A percentile compares a stretch with the other conserved stretches of the same genome.
phyloP scores from a whole-genome alignment of 441 rosid species.

The Bocquillonia castaneifolia region DNA sequence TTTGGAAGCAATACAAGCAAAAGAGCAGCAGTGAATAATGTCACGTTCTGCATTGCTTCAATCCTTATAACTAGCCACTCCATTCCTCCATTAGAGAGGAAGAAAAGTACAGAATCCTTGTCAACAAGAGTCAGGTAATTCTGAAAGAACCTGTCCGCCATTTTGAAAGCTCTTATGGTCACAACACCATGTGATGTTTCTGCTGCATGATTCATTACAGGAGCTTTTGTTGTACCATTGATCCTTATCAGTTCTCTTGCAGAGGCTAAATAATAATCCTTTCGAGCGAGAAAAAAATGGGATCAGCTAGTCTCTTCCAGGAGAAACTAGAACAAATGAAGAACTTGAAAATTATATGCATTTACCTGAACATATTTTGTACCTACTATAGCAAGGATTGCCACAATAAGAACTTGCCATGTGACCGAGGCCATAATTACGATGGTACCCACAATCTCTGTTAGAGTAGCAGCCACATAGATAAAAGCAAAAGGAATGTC shows the following conservation, averaged over 20 bases:
- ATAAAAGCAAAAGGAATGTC: conserved; percentile 16
- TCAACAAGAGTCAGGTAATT: conserved; percentile 62
- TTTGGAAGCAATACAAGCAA: conserved; percentile 67
- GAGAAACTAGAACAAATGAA: conserved; percentile 4
- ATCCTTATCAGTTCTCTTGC: conserved; percentile 79
- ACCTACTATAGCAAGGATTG: conserved; percentile 48
- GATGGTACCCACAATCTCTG: too few relatives aligned
- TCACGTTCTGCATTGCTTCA: conserved; percentile 64
- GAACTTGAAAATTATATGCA: neutral
- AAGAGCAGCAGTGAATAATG: conserved; percentile 68
- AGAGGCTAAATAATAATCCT: conserved; percentile 70
- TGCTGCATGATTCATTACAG: conserved; percentile 73
- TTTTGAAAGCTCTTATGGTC: conserved; percentile 78
- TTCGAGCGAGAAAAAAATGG: conserved; percentile 1
- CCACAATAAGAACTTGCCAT: too few relatives aligned
- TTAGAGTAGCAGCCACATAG: conserved; percentile 12
- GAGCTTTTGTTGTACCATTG: conserved; percentile 89
- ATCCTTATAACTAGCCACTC: conserved; percentile 76
- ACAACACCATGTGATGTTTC: conserved; percentile 77
- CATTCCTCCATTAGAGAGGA: conserved; percentile 61
- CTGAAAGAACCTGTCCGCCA: conserved; percentile 52
- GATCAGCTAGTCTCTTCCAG: conserved; percentile 4
- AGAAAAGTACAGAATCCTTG: conserved; percentile 62
- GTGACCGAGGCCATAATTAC: too few relatives aligned
- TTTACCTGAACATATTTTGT: conserved; percentile 66